Conservation (phyloP, 176 grass and related monocot genomes). For the Canna indica region DNA sequence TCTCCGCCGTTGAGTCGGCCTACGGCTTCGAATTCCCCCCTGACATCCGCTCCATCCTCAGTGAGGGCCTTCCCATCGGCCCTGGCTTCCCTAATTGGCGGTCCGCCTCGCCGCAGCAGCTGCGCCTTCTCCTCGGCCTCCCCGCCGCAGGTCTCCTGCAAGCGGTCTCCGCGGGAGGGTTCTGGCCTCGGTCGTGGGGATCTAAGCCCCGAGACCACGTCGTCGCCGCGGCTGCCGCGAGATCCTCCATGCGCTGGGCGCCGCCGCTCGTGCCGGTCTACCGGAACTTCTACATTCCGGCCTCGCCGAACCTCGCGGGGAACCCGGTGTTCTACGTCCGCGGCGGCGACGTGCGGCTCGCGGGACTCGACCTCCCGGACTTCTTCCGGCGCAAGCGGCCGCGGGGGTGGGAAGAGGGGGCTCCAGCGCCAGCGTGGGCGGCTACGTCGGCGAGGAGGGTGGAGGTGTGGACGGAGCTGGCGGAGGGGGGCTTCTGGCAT, state of each 20-base stretch:
- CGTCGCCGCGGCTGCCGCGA: background rate
- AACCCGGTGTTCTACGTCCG: conserved; percentile 13
- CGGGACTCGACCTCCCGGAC: conserved; percentile 7
- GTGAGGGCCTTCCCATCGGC: conserved; percentile 2
- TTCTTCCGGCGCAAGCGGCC: conserved; percentile 2
- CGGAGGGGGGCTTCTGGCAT: background rate
- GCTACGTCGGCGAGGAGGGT: conserved; percentile 8
- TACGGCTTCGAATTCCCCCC: conserved; percentile 12
- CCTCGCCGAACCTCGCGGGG: background rate
- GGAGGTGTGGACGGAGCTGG: conserved; percentile 19
- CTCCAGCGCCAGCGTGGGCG: conserved; percentile 2
- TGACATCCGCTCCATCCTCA: background rate
- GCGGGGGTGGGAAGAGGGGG: background rate
- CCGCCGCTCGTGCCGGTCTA: conserved; percentile 17
- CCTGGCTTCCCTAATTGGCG: conserved; percentile 15
- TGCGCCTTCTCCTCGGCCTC: conserved; percentile 3
- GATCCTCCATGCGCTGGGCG: background rate
- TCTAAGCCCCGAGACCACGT: background rate
- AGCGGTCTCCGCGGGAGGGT: background rate
- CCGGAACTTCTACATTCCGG: conserved; percentile 14
- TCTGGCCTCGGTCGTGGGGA: background rate
- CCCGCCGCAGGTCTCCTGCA: background rate
- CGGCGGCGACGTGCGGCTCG: background rate
- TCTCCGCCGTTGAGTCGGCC: background rate
- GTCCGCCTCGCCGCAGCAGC: conserved; percentile 1